Conservation (phyloP, 176 grass and related monocot species). For the Saccharum spontaneum region DNA sequence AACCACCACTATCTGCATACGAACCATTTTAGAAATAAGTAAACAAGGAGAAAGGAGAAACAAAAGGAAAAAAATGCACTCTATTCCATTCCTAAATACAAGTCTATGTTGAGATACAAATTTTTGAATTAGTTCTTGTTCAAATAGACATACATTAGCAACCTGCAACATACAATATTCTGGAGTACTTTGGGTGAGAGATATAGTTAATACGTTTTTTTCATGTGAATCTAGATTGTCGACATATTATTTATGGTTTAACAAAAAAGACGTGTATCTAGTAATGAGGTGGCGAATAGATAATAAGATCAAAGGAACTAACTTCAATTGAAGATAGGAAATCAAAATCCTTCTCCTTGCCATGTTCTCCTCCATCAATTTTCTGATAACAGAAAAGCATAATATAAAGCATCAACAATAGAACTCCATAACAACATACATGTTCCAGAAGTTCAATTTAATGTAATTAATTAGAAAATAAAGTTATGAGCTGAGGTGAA, state of each 20-base stretch:
- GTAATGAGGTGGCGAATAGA: constrained; percentile 18
- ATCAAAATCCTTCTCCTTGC: constrained; percentile 86
- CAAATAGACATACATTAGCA: constrained; percentile 8
- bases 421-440: too few relatives aligned
- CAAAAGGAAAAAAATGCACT: background rate
- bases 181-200: background rate
- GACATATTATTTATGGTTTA: constrained; percentile 12
- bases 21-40: constrained; percentile 7
- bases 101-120: background rate
- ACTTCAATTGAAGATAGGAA: constrained; percentile 97
- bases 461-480: background rate
- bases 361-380: constrained; percentile 69
- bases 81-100: constrained; percentile 4
- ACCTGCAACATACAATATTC: background rate
- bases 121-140: constrained; percentile 5
- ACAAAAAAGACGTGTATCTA: constrained; percentile 18
- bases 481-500: constrained; percentile 11
- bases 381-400: constrained; percentile 48
- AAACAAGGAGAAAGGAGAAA: constrained; percentile 9
- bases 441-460: too few relatives aligned
- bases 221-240: constrained; percentile 6
- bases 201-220: background rate
- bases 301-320: constrained; percentile 32
- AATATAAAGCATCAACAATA: background rate
- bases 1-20: constrained; percentile 70